Evolutionary conservation across 2,329 filamentous ascomycete genomes (phyloP), one percentile per base, ranked within the genome.

Genomic region (Diaporthe ampelina): DNA sequence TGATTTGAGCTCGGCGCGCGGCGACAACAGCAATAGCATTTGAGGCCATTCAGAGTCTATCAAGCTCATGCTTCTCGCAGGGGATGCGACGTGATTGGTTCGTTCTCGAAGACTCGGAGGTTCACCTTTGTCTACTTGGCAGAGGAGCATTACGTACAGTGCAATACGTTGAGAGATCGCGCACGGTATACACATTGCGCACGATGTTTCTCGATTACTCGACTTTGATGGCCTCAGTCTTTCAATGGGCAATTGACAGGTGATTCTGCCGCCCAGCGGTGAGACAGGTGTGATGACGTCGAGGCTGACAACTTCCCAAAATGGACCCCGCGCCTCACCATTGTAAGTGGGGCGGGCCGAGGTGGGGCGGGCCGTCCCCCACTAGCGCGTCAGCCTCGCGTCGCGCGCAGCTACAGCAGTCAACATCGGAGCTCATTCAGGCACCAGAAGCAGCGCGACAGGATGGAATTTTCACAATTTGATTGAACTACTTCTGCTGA

Each of bases 251-350:
- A 9, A 45, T 19, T 8, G 15, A 45, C 17, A n/a, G 48, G 48
- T 54, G 13, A 21, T 17, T n/a, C 3, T 19, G 61, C 37, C n/a
- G 29, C 29, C n/a, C 5, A 37, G 29, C 7, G n/a, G 29, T 10
- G 10, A 11, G 26, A n/a, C 26, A 15, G n/a, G 32, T 19, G 2
- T 13, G 32, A 24, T 40, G 45, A 54, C 32, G 63, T 54, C 63
- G 63, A 70, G 67, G 67, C 67, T 70, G 67, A 70, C 67, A 57
- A 43, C 37, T 70, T 32, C 67, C 67, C 37, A 24, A 70, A 70
- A 9, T 21, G 50, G 67, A 58, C 40, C 67, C 24, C 67, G 45
- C 45, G 45, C 45, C 45, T 48, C 45, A 19, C 19, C 45, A 21
- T 48, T 48, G 2, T 10, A n/a, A n/a, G 52, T 57, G 54, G 52